Evolutionary conservation across 2,329 filamentous ascomycete species (phyloP), one percentile per base, ranked within the genome.

Genomic region (Bertia moriformis): DNA sequence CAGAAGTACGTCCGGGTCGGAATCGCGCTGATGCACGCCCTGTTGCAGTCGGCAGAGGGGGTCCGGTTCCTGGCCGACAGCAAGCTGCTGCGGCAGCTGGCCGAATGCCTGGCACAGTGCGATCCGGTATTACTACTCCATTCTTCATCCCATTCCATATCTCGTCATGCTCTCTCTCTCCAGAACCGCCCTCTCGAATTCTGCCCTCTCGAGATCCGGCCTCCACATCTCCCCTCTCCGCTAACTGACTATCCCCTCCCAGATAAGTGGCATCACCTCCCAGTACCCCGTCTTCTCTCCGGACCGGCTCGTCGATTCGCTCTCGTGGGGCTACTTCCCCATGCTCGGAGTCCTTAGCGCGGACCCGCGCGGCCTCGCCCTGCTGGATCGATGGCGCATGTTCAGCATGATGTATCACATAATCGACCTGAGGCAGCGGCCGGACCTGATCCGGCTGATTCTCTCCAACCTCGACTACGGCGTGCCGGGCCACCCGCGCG

Each of bases 361-460:
- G 39, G 86, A 94, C 50, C 63, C 72, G 0, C 84, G 80, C 48
- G 91, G 91, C 1, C 68, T 96, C 18, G 77, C 82, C 44, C 89
- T 98, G 62, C 73, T 98, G 52, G 89, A 96, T 55, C 71, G 86
- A 49, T 96, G 91, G 89, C 84, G 87, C 49, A 93, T 98, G 70
- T 89, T 95, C 62, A 96, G 96, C 58, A 98, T 98, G 86, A 93
- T 96, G 69, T 98, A 96, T 55, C 91, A 96, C 58, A 94, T 98
- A 44, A 73, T 95, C 42, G 89, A 96, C 52, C 67, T 94, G 36
- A 86, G 83, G 49, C 83, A 91, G 56, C 81, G 91, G 2, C 87
- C 89, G 35, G 91, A 98, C 55, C 66, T 98, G 42, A 85, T 96
- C 54, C 86, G 88, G 53, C 70, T 89, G 7, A 70, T 98, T 20